phyloP scores from a whole-genome alignment of 371 early-diverging fungal genomes.

The Actinomucor elegans region DNA sequence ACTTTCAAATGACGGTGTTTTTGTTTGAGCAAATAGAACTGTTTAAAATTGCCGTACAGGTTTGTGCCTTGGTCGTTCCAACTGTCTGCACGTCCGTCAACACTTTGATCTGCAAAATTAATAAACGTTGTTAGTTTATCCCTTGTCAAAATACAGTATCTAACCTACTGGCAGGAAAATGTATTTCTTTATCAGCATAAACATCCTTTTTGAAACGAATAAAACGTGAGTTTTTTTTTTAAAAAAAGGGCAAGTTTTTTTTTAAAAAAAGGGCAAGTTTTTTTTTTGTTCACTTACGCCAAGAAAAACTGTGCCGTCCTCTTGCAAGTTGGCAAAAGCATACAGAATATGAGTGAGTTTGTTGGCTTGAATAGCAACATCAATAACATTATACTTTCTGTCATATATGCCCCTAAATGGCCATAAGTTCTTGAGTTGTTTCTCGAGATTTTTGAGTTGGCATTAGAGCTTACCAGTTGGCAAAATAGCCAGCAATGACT shows the following conservation, averaged over 20 bases:
- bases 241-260: background rate
- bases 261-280: background rate
- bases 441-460: too few relatives aligned
- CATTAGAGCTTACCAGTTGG: slow-evolving; percentile 32
- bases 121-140: background rate
- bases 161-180: slow-evolving; percentile 36
- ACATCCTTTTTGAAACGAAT: slow-evolving; percentile 26
- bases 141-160: background rate
- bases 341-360: slow-evolving; percentile 84
- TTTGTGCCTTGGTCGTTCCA: slow-evolving; percentile 68
- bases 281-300: slow-evolving; percentile 35
- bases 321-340: slow-evolving; percentile 83
- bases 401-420: slow-evolving; percentile 72
- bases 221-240: background rate
- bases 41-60: slow-evolving; percentile 78
- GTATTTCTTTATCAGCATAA: slow-evolving; percentile 51
- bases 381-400: slow-evolving; percentile 64
- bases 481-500: slow-evolving; percentile 39
- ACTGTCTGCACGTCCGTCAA: slow-evolving; percentile 53
- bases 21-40: slow-evolving; percentile 77
- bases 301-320: slow-evolving; percentile 62
- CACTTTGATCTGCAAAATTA: slow-evolving; percentile 30
- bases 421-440: too few relatives aligned
- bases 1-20: slow-evolving; percentile 66
- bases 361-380: slow-evolving; percentile 56